These are phyloP conservation scores for Vaccinium vitisidaea DNA, from an alignment of 148 eudicot species.

Conservation along the genomic window DNA sequence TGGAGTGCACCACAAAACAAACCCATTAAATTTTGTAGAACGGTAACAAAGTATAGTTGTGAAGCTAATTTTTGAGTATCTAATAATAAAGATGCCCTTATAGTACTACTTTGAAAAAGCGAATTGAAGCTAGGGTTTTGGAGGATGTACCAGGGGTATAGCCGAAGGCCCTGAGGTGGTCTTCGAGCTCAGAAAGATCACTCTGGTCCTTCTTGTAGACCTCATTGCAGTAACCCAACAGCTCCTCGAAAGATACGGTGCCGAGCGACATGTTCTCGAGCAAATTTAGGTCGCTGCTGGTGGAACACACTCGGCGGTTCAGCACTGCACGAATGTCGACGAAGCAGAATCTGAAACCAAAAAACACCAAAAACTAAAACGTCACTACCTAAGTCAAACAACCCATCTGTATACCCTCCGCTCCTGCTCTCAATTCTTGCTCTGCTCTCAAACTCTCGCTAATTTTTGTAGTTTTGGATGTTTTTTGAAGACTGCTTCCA, in stretches of 20 bases:
- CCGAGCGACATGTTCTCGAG: slow-evolving; percentile 79
- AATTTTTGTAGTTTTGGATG: too few relatives aligned
- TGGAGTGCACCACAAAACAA: too few relatives aligned
- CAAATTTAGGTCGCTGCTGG: slow-evolving; percentile 59
- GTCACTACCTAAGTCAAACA: too few relatives aligned
- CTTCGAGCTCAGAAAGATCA: slow-evolving; percentile 47
- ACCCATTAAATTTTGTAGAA: too few relatives aligned
- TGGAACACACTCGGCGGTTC: slow-evolving; percentile 49
- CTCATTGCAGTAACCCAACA: slow-evolving; percentile 80
- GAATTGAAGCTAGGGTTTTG: neutral
- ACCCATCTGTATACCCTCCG: too few relatives aligned
- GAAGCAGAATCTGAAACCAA: slow-evolving; percentile 77
- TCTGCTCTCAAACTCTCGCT: too few relatives aligned
- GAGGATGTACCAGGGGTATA: slow-evolving; percentile 42
- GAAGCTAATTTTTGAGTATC: too few relatives aligned
- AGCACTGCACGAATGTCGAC: slow-evolving; percentile 71
- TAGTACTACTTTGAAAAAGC: too few relatives aligned
- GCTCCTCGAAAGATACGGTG: slow-evolving; percentile 91
- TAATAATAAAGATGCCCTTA: too few relatives aligned
- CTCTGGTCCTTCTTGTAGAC: slow-evolving; percentile 60
- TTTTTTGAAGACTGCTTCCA: too few relatives aligned
- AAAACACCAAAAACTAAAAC: neutral
- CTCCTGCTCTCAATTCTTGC: too few relatives aligned
- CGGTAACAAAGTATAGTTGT: too few relatives aligned
- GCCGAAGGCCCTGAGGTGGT: slow-evolving; percentile 39